These are phyloP conservation scores for Rubus parviflorus DNA, from an alignment of 306 rosid species.

Conservation along the genomic window DNA sequence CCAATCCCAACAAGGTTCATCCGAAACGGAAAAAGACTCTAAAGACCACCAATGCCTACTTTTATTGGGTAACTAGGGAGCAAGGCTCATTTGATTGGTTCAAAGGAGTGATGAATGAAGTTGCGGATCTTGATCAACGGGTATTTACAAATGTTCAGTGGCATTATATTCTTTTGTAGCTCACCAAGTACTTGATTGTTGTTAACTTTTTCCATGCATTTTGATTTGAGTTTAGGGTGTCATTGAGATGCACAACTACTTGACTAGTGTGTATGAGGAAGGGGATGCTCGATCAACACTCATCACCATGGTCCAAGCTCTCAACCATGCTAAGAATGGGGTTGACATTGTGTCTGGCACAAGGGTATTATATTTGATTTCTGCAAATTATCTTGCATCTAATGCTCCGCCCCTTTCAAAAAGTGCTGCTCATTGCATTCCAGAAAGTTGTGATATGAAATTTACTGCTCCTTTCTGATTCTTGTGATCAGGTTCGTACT, in stretches of 20 bases:
- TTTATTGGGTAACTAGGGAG: conserved; percentile 98
- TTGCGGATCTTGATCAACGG: conserved; percentile 95
- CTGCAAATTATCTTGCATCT: neutral
- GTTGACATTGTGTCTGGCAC: conserved; percentile 98
- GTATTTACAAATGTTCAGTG: conserved; percentile 31
- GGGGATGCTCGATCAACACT: conserved; percentile 99
- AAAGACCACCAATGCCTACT: conserved; percentile 94
- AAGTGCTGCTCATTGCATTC: neutral
- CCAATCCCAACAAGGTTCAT: conserved; percentile 44
- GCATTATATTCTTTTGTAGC: conserved; percentile 2
- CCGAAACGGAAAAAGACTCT: conserved; percentile 66
- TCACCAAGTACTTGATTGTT: neutral
- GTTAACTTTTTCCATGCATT: neutral
- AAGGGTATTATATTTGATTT: conserved; percentile 49
- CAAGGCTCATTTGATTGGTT: conserved; percentile 99
- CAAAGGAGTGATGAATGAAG: conserved; percentile 99
- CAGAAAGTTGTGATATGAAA: neutral
- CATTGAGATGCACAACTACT: conserved; percentile 99
- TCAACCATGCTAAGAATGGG: conserved; percentile 98
- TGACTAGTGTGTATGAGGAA: conserved; percentile 98
- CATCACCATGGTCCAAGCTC: conserved; percentile 99
- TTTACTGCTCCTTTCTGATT: neutral
- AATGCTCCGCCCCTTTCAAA: neutral
- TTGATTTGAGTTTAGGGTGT: conserved; percentile 66
- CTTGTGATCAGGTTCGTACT: conserved; percentile 70